Base-by-base conservation (phyloP, 495 filamentous ascomycete genomes). In the Penicillium bialowiezense region DNA sequence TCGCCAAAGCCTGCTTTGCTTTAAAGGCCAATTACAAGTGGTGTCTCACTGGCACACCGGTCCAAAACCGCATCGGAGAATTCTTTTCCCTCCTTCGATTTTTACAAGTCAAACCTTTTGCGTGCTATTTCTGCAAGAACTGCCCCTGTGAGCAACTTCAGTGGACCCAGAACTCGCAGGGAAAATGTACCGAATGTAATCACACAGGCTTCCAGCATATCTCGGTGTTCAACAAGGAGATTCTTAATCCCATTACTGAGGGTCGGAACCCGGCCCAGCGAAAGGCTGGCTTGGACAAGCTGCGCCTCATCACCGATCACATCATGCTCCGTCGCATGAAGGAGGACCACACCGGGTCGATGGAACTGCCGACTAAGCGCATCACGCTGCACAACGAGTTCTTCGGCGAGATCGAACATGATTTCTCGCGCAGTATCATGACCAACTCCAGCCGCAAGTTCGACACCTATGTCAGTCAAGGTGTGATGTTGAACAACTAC, bases 341-440 rank as follows among this genome's bases (percentile, higher is more conserved):
- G 73, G 82, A 84, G 45, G 91, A 97, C 64, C 84, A 97, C 55
- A 93, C 87, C 15, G 82, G 89, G 41, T 85, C 89, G 0, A 92
- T 97, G 89, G 93, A 97, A 61, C 81, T 98, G 29, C 93, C 93
- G 17, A 85, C 92, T 4, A 98, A 97, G 74, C 88, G 96, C 13
- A 88, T 97, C 34, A 78, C 89, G 34, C 81, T 98, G 28, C 85
- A 93, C 58, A 88, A 91, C 37, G 90, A 97, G 68, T 95, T 93
- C 66, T 97, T 97, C 57, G 88, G 89, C 20, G 93, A 96, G 56
- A 89, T 90, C 29, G 93, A 98, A 63, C 87, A 88, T 44, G 93
- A 98, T 61, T 90, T 98, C 56, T 92, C 92, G n/a, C 80, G 78
- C 24, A 93, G 88, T 63, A 96, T 98, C 70, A 97, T 96, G 89